Base-by-base conservation (phyloP, 768 basidiomycete species). In the Tylopilus intermedius region DNA sequence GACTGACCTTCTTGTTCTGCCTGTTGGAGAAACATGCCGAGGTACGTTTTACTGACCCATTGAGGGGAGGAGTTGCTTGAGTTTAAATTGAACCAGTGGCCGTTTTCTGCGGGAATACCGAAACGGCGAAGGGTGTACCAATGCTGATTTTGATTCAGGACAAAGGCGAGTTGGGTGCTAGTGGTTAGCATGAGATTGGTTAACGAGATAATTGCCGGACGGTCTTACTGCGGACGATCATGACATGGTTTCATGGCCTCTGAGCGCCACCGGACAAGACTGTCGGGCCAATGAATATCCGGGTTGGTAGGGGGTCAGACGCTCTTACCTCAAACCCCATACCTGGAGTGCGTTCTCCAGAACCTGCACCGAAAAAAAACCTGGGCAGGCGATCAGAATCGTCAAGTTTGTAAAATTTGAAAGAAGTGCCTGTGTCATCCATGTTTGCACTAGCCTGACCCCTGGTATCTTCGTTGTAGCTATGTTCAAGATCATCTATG, bases 321-420 rank as follows among this genome's bases (percentile, higher is more conserved):
- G 24, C 45, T 54, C 74, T 58, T 61, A 92, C 90, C 79, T 85
- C 51, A 94, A 70, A 15, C 87, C 87, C 88, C 86, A 94, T 11
- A 93, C 84, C 62, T 83, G 78, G 45, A 96, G 70, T 2, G 94
- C 94, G 50, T 84, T 79, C 59, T 93, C 89, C 15, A 95, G 67
- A 2, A 95, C 94, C 57, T 93, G 91, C 1, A 95, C 79, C 2
- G 93, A 94, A 71, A 96, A 96, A 68, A 91, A 96, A 2, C 90
- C 90, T 91, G 58, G 13, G 21, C 37, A 47, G 44, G 47, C 10
- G 2, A 29, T 59, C 24, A 55, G 27, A 4, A 2, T 14, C 22
- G 13, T 11, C n/a, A 30, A 8, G 5, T 10, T 7, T n/a, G 22
- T 9, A 8, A 4, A 45, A 9, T 14, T 35, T 6, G 0, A 11